Percentiles rank a stretch among this genome's conserved stretches.
These are phyloP conservation scores for Cryptosporidium bovis DNA, from an alignment of 169 alveolate species.

Conservation along the genomic window DNA sequence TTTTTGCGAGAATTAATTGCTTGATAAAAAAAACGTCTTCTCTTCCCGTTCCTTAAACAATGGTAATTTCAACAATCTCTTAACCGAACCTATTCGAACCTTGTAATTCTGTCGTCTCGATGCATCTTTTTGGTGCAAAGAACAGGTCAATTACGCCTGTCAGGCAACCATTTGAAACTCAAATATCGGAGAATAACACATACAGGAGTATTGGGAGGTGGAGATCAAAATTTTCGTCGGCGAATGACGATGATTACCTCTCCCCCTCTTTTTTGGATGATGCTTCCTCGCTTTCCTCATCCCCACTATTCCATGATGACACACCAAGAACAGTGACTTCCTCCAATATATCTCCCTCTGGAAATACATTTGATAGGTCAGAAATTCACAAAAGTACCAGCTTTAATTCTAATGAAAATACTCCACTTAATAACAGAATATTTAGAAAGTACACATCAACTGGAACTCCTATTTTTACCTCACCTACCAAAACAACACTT, in stretches of 20 bases:
- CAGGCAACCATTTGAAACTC: conserved; percentile 68
- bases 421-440: conserved; percentile 19
- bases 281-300: conserved; percentile 32
- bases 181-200: conserved; percentile 3
- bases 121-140: conserved; percentile 22
- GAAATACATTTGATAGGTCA: not conserved
- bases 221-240: conserved; percentile 27
- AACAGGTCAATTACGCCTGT: conserved; percentile 57
- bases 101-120: conserved; percentile 8
- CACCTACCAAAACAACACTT: conserved; percentile 14
- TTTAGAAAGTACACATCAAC: conserved; percentile 15
- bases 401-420: conserved; percentile 33
- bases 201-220: conserved; percentile 50
- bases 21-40: conserved; percentile 12
- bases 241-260: conserved; percentile 37
- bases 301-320: conserved; percentile 56
- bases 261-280: conserved; percentile 70
- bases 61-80: not conserved
- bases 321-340: conserved; percentile 33
- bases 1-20: not conserved
- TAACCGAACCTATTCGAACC: not conserved
- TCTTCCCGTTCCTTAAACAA: not conserved
- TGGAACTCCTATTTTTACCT: conserved; percentile 40
- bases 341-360: conserved; percentile 21
- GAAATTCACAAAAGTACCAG: not conserved